Percentiles rank a stretch among this genome's conserved stretches.
Conservation (phyloP, 1,284 basidiomycete genomes). For the Trichosporon sp. region DNA sequence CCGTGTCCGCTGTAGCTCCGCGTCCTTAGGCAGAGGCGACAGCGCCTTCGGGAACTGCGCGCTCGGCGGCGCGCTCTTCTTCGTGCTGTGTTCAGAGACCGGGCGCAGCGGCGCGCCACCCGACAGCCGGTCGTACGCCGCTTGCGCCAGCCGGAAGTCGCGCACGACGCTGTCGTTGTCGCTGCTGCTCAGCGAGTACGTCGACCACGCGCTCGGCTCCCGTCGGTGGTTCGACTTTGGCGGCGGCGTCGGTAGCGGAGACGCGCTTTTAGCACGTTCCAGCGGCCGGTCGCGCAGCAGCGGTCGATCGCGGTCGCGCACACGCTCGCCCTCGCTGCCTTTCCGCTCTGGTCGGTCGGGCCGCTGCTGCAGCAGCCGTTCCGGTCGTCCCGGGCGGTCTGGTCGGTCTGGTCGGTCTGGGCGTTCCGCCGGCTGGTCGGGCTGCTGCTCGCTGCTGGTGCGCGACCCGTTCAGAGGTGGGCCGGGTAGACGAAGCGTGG, state of each 20-base stretch:
- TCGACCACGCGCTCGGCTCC: slow-evolving; percentile 10
- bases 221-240: slow-evolving; percentile 8
- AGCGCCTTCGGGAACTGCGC: neutral
- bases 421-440: neutral
- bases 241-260: slow-evolving; percentile 1
- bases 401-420: neutral
- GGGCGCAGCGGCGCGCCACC: neutral
- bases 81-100: neutral
- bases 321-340: neutral
- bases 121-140: slow-evolving; percentile 18
- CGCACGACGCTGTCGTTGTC: slow-evolving; percentile 19
- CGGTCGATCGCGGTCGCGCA: neutral
- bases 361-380: neutral
- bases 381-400: neutral
- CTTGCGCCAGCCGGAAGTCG: slow-evolving; percentile 20
- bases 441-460: neutral
- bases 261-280: neutral
- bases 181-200: slow-evolving; percentile 9
- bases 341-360: neutral
- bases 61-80: neutral
- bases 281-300: neutral
- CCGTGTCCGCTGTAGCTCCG: neutral
- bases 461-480: neutral
- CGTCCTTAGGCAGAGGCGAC: neutral
- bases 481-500: neutral